Conservation (phyloP, 228 moss, liverwort and hornwort genomes). For the Sphagnum fallax region DNA sequence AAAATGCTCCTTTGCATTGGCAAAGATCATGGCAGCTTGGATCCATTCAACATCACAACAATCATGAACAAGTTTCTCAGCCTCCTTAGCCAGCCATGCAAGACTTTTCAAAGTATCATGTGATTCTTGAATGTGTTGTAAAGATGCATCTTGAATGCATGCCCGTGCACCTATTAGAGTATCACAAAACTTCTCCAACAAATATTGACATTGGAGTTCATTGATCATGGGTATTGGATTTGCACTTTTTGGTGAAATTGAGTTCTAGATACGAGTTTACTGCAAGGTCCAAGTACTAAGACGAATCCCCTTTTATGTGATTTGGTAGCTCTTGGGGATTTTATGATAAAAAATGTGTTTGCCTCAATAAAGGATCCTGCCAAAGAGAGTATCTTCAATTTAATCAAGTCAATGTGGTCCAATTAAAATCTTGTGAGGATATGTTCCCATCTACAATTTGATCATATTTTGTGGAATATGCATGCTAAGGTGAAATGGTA, state of each 20-base stretch:
- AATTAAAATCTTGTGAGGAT: too few species aligned
- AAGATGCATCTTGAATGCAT: not conserved
- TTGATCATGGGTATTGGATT: too few species aligned
- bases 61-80: not conserved
- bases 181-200: too few species aligned
- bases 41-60: not conserved
- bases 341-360: too few species aligned
- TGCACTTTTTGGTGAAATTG: not conserved
- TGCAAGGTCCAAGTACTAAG: not conserved
- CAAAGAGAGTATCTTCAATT: too few species aligned
- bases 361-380: too few species aligned
- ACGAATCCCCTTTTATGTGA: too few species aligned
- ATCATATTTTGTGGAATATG: too few species aligned
- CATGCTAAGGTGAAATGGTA: too few species aligned
- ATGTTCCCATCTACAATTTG: too few species aligned
- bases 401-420: too few species aligned
- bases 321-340: too few species aligned
- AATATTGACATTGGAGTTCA: not conserved
- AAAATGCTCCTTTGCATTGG: not conserved
- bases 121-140: not conserved
- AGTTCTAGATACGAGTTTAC: not conserved
- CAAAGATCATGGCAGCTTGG: not conserved
- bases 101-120: not conserved
- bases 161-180: not conserved
- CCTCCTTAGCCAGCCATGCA: not conserved